Evolutionary conservation across 73 alveolate genomes (phyloP).

Genomic region (Paramecium sonneborni): DNA sequence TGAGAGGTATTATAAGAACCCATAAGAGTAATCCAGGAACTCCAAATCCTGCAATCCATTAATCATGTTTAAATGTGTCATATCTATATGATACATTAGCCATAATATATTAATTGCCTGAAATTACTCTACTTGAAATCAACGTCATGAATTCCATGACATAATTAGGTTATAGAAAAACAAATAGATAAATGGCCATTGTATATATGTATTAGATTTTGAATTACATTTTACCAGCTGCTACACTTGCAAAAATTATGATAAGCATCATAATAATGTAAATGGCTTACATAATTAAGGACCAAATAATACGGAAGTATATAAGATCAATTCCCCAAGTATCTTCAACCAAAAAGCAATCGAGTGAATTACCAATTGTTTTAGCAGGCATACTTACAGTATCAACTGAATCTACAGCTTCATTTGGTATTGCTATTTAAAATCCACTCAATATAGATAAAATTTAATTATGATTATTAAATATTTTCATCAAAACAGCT

Average conservation of each 20-base stretch:
- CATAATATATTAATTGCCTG: background rate
- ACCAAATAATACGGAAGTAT: constrained; percentile 27
- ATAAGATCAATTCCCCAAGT: constrained; percentile 40
- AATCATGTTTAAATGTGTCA: constrained; percentile 50
- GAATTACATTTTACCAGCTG: background rate
- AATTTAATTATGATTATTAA: background rate
- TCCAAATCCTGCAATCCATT: constrained; percentile 59
- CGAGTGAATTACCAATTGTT: constrained; percentile 46
- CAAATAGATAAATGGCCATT: constrained; percentile 5
- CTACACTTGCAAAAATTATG: background rate
- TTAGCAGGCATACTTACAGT: constrained; percentile 60
- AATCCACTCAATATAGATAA: background rate
- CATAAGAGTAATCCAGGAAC: constrained; percentile 14
- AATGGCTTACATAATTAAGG: constrained; percentile 29
- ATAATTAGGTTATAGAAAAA: constrained; percentile 30
- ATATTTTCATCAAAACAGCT: constrained; percentile 39
- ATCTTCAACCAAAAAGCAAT: constrained; percentile 16
- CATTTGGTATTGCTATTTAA: background rate
- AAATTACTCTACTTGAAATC: constrained; percentile 15
- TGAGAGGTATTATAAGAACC: background rate
- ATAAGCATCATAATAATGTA: background rate
- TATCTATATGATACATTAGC: constrained; percentile 48
- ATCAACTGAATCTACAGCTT: constrained; percentile 12
- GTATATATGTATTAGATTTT: constrained; percentile 29
- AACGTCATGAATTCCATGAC: constrained; percentile 19